Evolutionary conservation across 495 filamentous ascomycete genomes (phyloP), one percentile per base, ranked within the genome.

Genomic region (Saxophila tyrrhenica): DNA sequence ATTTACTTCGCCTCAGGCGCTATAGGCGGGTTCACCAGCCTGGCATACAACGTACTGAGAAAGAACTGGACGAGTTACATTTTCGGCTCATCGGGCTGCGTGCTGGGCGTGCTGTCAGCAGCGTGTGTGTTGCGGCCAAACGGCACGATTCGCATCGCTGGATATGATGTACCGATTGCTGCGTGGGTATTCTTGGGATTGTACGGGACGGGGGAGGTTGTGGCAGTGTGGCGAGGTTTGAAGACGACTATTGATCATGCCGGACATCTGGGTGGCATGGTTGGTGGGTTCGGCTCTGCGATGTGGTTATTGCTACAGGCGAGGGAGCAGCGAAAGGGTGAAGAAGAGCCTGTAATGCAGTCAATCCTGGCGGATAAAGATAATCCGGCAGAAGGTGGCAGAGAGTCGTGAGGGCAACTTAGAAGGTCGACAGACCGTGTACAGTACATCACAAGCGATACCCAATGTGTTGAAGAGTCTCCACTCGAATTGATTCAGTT

Each of bases 51-150:
- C 48, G 82, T 89, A 29, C 55, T 89, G 10, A 54, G 64, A 7
- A 66, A 68, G 10, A 63, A 67, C 50, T 74, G 84, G 39, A 64
- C 65, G 2, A 69, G 76, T 7, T 75, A 73, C 16, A 72, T 76
- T 20, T 75, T 90, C 0, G 90, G 90, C 45, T 85, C 87, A 15
- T 89, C 84, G 50, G 86, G 83, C 8, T 84, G 81, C 8, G 69
- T 87, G 15, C 78, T 77, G 49, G 88, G 84, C 16, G 59, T 94
- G 24, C 60, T 85, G 9, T 81, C 75, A 1, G 78, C 84, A 1
- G 85, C 79, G 64, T 84, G 85, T 60, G 80, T 80, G 68, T 68
- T 88, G 53, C 76, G 90, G 44, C 60, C 71, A 24, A 62, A 72
- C 71, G 72, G 74, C 25, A 66, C 70, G 32, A 72, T 82, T 53